phyloP scores from a whole-genome alignment of 176 grass and related monocot species.

The Leersia perrieri region DNA sequence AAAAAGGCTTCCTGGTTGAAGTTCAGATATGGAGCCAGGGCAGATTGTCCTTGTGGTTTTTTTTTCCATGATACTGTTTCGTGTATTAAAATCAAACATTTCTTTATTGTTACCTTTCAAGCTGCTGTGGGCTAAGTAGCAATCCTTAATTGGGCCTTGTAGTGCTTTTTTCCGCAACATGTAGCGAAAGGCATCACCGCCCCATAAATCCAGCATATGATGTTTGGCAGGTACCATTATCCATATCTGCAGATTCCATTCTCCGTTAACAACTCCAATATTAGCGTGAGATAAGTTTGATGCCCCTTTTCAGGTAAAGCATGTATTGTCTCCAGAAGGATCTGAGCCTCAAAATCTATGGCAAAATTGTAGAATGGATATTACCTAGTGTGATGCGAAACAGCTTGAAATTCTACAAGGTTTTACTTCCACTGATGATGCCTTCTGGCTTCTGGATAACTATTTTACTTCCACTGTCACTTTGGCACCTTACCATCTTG shows the following conservation, averaged over 20 bases:
- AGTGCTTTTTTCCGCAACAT: conserved; percentile 78
- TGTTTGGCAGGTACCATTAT: conserved; percentile 74
- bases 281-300: neutral
- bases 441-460: neutral
- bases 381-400: conserved; percentile 59
- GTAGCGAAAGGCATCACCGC: conserved; percentile 68
- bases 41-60: conserved; percentile 25
- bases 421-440: conserved; percentile 11
- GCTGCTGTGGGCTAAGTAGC: conserved; percentile 6
- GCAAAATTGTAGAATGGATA: conserved; percentile 64
- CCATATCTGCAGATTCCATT: conserved; percentile 6
- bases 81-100: neutral
- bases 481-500: neutral
- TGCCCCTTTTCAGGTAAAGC: conserved; percentile 52
- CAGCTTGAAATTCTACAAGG: conserved; percentile 69
- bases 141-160: neutral
- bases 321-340: conserved; percentile 64
- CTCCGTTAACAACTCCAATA: neutral
- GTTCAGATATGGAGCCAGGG: conserved; percentile 47
- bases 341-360: conserved; percentile 59
- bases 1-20: conserved; percentile 48
- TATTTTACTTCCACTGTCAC: neutral
- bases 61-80: neutral
- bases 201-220: conserved; percentile 85
- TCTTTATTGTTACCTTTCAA: conserved; percentile 13